Percentiles rank a stretch among this genome's conserved stretches.
phyloP scores from a whole-genome alignment of 805 yeast genomes.

The Ogataea siamensis region DNA sequence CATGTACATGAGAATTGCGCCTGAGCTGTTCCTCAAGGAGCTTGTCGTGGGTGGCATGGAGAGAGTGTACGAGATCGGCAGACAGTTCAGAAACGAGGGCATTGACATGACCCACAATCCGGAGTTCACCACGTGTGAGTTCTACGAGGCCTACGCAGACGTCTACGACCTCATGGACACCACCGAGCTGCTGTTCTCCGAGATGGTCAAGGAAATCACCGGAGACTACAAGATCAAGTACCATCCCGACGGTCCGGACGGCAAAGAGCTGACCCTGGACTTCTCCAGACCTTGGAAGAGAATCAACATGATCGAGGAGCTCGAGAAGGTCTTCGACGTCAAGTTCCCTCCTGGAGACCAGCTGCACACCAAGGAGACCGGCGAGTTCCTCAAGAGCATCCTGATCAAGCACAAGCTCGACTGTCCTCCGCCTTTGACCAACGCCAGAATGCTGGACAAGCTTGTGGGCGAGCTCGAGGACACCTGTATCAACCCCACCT shows the following conservation, averaged over 20 bases:
- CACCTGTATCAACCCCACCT: conserved; percentile 92
- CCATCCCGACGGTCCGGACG: conserved; percentile 94
- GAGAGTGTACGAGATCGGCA: conserved; percentile 97
- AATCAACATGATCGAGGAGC: conserved; percentile 93
- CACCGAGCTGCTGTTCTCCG: conserved; percentile 91
- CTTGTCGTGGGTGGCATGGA: conserved; percentile 98
- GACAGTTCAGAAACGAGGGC: conserved; percentile 98
- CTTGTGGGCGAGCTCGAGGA: conserved; percentile 97
- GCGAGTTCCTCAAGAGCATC: conserved; percentile 78
- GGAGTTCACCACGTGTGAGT: conserved; percentile 98
- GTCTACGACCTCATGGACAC: conserved; percentile 92
- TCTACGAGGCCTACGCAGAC: conserved; percentile 96
- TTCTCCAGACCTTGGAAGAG: conserved; percentile 98
- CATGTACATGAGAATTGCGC: conserved; percentile 97
- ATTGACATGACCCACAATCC: conserved; percentile 99
- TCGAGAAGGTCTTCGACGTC: conserved; percentile 81
- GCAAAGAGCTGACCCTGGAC: conserved; percentile 74
- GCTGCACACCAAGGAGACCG: conserved; percentile 91
- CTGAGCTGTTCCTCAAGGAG: conserved; percentile 94
- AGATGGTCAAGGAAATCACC: conserved; percentile 94
- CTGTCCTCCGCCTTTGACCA: conserved; percentile 87
- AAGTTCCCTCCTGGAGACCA: conserved; percentile 95
- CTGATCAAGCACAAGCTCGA: conserved; percentile 79
- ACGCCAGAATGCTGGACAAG: conserved; percentile 98
- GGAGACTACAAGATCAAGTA: conserved; percentile 83